phyloP scores from a whole-genome alignment of 345 rosid genomes.

The Ceriops zippeliana region DNA sequence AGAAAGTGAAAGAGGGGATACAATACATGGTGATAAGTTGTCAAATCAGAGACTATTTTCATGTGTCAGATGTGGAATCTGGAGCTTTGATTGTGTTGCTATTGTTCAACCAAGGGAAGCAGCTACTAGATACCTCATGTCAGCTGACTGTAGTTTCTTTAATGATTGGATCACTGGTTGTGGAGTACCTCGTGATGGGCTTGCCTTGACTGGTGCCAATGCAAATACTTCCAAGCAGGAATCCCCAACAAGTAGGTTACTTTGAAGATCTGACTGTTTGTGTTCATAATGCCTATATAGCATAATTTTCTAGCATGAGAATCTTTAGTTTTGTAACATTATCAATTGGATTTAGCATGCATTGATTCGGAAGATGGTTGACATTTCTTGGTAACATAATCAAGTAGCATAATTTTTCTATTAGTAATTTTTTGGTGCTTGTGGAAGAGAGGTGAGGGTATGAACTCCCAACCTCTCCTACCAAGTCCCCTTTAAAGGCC shows the following conservation, averaged over 20 bases:
- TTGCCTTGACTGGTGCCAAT: conserved; percentile 25
- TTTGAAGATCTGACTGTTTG: conserved; percentile 10
- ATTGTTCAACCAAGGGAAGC: conserved; percentile 77
- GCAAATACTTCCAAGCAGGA: conserved; percentile 28
- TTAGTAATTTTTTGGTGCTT: not conserved
- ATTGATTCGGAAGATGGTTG: not conserved
- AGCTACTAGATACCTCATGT: conserved; percentile 78
- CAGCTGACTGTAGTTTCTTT: conserved; percentile 89
- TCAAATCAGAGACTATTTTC: conserved; percentile 90
- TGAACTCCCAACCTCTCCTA: too few relatives aligned
- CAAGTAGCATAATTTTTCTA: not conserved
- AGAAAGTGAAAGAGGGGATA: conserved; percentile 27
- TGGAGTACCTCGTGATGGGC: conserved; percentile 36
- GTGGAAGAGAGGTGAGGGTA: not conserved
- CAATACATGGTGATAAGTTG: conserved; percentile 44
- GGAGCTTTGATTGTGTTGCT: conserved; percentile 85
- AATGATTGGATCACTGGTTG: conserved; percentile 77
- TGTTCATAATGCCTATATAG: not conserved
- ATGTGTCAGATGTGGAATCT: conserved; percentile 87
- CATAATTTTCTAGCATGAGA: conserved; percentile 1
- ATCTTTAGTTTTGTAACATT: not conserved
- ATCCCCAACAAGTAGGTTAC: conserved; percentile 43
- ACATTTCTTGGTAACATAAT: not conserved
- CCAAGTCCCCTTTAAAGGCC: too few relatives aligned
- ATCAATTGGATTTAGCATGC: not conserved